These are phyloP conservation scores for Corymbia citriodora DNA, from an alignment of 441 rosid species.

Conservation along the genomic window DNA sequence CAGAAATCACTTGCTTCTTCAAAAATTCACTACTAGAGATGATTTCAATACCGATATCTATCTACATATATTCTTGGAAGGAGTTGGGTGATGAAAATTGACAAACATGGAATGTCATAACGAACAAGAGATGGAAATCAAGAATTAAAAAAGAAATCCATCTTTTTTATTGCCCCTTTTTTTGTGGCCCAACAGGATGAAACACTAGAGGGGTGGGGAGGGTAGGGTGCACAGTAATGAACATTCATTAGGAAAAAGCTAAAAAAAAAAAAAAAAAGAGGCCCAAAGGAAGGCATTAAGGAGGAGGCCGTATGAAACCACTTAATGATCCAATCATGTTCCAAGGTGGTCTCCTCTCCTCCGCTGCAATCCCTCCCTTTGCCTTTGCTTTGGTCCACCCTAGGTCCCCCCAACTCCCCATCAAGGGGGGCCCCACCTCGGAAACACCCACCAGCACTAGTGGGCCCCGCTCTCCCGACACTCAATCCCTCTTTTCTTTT, in stretches of 20 bases:
- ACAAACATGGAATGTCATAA: neutral
- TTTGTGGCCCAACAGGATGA: neutral
- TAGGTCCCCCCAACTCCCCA: neutral
- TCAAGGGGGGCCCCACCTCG: neutral
- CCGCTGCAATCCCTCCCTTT: neutral
- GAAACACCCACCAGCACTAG: neutral
- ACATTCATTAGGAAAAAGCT: neutral
- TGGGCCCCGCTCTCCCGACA: neutral
- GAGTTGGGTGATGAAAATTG: neutral
- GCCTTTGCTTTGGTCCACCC: neutral
- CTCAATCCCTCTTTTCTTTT: neutral
- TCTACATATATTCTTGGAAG: neutral
- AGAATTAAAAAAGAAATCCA: neutral
- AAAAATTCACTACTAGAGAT: neutral
- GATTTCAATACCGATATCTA: neutral
- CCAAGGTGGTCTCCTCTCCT: neutral
- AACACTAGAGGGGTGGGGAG: neutral
- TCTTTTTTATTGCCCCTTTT: too few relatives aligned
- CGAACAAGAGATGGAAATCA: neutral
- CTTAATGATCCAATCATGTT: neutral
- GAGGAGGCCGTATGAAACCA: neutral
- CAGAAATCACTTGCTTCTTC: neutral
- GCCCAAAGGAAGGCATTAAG: neutral
- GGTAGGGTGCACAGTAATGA: neutral
- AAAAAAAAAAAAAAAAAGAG: neutral